Evolutionary conservation across 78 protist species (phyloP), one percentile per base, ranked within the genome.

Genomic region (Dictyostelium capitatum): DNA sequence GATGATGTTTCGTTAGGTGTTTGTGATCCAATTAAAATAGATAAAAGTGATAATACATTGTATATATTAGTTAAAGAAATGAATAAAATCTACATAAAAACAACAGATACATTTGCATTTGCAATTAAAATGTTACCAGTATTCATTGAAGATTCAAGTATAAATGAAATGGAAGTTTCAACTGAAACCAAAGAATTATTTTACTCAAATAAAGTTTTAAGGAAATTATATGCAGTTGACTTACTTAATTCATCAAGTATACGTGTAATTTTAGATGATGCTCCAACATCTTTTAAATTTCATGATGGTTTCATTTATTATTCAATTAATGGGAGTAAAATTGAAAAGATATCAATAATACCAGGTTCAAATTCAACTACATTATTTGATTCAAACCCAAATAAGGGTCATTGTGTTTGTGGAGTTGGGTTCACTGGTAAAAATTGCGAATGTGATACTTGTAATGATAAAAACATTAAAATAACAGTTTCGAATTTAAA

Each of bases 291-390:
- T 15, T 69, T 69, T 37, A 25, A 41, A 12, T 69, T 15, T 37
- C 25, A 37, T 69, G 32, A 69, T 69, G 77, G 77, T 17, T 32
- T 17, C 25, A 69, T 69, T 69, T 69, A 69, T 69, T 69, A 28
- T 69, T 69, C 77, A 37, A 37, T 37, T 37, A 37, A 37, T 69
- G 51, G 51, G 0, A 12, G 7, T 69, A 25, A 30, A 69, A 37
- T 69, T 37, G 12, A 32, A 17, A 69, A 19, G 32, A 69, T 69
- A 7, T 69, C 77, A 69, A 19, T 69, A 14, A n/a, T 9, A 7
- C 48, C 77, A 69, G 17, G 32, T 37, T 37, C 51, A 11, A n/a
- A n/a, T 9, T 4, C 41, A 23, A 37, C 2, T 37, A 37, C 43
- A 37, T 37, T 37, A 2, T 37, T 37, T 37, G 43, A 37, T 37